phyloP scores from a whole-genome alignment of 2,329 filamentous ascomycete species.

The Diaporthe aspalathi region DNA sequence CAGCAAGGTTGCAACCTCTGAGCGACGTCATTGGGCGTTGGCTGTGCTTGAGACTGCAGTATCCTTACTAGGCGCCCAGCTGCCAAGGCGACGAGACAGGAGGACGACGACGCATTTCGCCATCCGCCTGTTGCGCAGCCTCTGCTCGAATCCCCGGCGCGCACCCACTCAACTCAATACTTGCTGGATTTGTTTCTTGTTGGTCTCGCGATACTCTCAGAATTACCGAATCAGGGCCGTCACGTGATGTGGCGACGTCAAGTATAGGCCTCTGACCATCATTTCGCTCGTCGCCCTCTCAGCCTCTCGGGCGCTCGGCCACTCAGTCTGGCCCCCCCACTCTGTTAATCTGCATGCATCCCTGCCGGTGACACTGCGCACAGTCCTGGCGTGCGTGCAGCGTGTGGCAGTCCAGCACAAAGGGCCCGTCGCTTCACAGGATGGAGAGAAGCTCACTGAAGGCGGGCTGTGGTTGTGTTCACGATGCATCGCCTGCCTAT shows the following conservation, averaged over 20 bases:
- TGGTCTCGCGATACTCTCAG: slow-evolving; percentile 4
- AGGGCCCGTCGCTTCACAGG: not conserved
- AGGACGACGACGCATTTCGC: slow-evolving; percentile 17
- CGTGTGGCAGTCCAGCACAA: not conserved
- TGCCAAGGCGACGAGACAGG: slow-evolving; percentile 15
- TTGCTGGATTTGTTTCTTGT: not conserved
- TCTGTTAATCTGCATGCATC: not conserved
- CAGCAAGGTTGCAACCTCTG: not conserved
- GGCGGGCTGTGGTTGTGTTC: not conserved
- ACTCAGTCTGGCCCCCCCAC: not conserved
- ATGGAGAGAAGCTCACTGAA: not conserved
- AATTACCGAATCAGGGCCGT: not conserved
- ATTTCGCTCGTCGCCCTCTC: too few relatives aligned
- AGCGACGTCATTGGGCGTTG: slow-evolving; percentile 36
- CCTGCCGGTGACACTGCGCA: not conserved
- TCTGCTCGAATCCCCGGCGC: not conserved
- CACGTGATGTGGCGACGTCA: slow-evolving; percentile 2
- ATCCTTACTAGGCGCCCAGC: not conserved
- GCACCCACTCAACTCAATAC: too few relatives aligned
- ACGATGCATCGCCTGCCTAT: slow-evolving; percentile 17
- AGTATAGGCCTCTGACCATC: too few relatives aligned
- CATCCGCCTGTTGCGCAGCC: slow-evolving; percentile 4
- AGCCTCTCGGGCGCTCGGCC: not conserved
- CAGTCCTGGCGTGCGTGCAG: slow-evolving; percentile 3
- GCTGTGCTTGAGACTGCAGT: not conserved